Conservation (phyloP, 257 asterid genomes). For the Rauvolfia tetraphylla region DNA sequence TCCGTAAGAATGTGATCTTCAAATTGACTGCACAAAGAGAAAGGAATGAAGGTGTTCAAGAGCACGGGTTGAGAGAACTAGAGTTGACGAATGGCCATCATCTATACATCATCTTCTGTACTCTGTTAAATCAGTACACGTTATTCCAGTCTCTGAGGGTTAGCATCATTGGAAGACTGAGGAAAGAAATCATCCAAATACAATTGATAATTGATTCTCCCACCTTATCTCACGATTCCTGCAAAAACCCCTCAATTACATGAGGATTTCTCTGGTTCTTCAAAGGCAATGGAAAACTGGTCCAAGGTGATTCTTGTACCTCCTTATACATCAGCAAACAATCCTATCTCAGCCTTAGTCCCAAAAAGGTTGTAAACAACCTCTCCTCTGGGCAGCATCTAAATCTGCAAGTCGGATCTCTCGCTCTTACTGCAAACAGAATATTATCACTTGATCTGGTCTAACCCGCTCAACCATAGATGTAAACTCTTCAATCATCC, state of each 20-base stretch:
- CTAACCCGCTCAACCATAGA: not conserved
- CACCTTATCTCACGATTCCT: not conserved
- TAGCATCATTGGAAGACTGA: no score
- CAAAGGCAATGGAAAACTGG: not conserved
- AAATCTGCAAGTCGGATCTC: not conserved
- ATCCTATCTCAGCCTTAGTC: not conserved
- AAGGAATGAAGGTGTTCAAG: no score
- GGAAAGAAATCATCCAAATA: no score
- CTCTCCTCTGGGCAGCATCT: not conserved
- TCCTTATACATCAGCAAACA: not conserved
- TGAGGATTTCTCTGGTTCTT: not conserved
- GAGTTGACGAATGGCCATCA: no score
- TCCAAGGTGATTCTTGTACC: not conserved
- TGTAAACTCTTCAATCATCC: not conserved
- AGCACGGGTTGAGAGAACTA: no score
- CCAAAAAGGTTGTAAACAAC: not conserved
- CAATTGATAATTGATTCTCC: not conserved
- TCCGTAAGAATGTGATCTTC: no score
- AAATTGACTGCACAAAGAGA: no score
- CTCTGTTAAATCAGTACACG: not conserved
- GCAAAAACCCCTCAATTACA: not conserved
- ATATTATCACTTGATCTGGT: not conserved
- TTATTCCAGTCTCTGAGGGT: not conserved
- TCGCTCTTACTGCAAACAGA: not conserved
- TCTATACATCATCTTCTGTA: no score